Base-by-base conservation (phyloP, 2,329 filamentous ascomycete genomes). In the Tolypocladium cylindrosporum region DNA sequence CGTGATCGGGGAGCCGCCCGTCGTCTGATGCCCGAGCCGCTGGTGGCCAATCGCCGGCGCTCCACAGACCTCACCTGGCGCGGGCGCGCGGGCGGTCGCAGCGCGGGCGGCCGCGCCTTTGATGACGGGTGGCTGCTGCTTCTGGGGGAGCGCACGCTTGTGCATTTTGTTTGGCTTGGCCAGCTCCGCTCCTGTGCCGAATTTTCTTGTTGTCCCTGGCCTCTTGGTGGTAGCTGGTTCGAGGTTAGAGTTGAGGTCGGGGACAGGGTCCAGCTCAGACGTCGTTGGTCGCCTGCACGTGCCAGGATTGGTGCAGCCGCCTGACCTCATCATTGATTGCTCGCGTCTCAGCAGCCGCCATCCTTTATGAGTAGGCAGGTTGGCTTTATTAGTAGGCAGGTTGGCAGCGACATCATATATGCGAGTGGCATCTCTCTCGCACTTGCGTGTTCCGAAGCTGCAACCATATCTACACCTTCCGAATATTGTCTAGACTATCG, bases 11-110 rank as follows among this genome's bases (percentile, higher is more conserved):
- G 24, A 54, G 53, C 53, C 53, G 53, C 53, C 53, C 36, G 42
- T 48, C 55, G 56, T n/a, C 54, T 27, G 40, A 53, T 5, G 40
- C 56, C 57, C 53, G 55, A 58, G 56, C 59, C 58, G 58, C 57
- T 63, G 60, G 37, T 61, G 59, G 60, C 67, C 67, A 68, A 69
- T 69, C 67, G 59, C 58, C 52, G 54, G 19, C 16, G 50, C 58
- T 56, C 61, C 64, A 62, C 63, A 39, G 50, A 34, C 51, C 50
- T 43, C 54, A 58, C 60, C 59, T 63, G 61, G 55, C 54, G 53
- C 57, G 55, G 21, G 4, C 42, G 3, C 11, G 42, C 14, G 1
- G 14, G 27, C 45, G 16, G 48, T 37, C 48, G 48, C 48, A 52
- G 48, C 9, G 14, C 14, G 8, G 1, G 31, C 48, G 19, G 19